phyloP scores from a whole-genome alignment of 768 basidiomycete species.

The Amanita thiersii region DNA sequence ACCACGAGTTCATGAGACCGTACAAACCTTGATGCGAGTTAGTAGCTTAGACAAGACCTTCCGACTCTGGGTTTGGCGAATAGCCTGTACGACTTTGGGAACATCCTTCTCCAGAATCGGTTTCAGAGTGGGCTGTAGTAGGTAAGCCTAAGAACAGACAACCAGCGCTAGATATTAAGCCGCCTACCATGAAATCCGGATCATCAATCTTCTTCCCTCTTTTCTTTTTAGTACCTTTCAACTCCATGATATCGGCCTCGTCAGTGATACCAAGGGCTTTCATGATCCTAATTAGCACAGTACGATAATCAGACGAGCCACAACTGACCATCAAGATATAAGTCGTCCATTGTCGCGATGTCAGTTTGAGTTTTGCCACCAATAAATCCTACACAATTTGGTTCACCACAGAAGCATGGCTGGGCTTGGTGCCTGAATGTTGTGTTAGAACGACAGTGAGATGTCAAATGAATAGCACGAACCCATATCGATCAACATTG shows the following conservation, averaged over 20 bases:
- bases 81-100: constrained; percentile 85
- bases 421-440: constrained; percentile 84
- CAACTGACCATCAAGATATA: constrained; percentile 87
- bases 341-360: constrained; percentile 87
- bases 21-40: constrained; percentile 68
- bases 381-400: constrained; percentile 91
- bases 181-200: constrained; percentile 71
- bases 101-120: constrained; percentile 74
- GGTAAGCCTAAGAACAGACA: constrained; percentile 6
- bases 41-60: constrained; percentile 80
- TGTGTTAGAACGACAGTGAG: constrained; percentile 1
- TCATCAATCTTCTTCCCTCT: constrained; percentile 91
- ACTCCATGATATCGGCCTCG: constrained; percentile 72
- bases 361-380: constrained; percentile 99
- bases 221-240: constrained; percentile 93
- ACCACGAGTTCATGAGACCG: not conserved
- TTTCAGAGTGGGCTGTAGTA: constrained; percentile 61
- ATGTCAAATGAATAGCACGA: constrained; percentile 17
- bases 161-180: not conserved
- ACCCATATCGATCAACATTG: constrained; percentile 99
- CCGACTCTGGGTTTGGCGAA: constrained; percentile 80
- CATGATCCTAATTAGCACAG: constrained; percentile 4
- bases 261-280: constrained; percentile 90
- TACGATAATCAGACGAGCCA: not conserved
- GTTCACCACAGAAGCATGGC: constrained; percentile 89